Evolutionary conservation across 2,329 filamentous ascomycete genomes (phyloP).

Genomic region (Eutypella sp.): DNA sequence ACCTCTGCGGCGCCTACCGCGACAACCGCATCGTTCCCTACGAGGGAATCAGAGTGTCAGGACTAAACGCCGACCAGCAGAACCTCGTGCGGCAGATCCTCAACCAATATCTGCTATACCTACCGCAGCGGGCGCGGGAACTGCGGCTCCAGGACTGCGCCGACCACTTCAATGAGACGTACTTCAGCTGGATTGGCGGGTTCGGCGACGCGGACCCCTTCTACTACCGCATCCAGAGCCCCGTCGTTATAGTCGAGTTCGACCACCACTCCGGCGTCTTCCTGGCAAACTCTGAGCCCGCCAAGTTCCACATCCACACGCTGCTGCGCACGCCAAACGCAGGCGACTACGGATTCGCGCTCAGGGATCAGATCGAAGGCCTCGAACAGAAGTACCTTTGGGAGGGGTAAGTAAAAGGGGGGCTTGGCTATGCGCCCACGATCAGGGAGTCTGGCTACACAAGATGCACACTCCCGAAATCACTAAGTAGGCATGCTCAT

Average conservation of each 20-base stretch:
- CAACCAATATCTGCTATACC: slow-evolving; percentile 62
- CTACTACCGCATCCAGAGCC: slow-evolving; percentile 74
- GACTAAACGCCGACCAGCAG: slow-evolving; percentile 45
- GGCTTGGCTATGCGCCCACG: not conserved
- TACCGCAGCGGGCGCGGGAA: slow-evolving; percentile 51
- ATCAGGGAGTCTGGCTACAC: not conserved
- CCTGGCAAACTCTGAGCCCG: slow-evolving; percentile 65
- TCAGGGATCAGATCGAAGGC: slow-evolving; percentile 34
- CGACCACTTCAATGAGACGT: slow-evolving; percentile 61
- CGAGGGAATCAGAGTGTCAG: slow-evolving; percentile 57
- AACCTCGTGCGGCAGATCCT: slow-evolving; percentile 53
- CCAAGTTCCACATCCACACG: slow-evolving; percentile 77
- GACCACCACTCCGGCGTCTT: slow-evolving; percentile 79
- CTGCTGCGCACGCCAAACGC: slow-evolving; percentile 66
- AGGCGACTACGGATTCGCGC: slow-evolving; percentile 66
- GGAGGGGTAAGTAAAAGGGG: slow-evolving; percentile 26
- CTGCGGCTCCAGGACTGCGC: slow-evolving; percentile 51
- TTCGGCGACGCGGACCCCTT: slow-evolving; percentile 64
- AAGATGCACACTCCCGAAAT: not conserved
- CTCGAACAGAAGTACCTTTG: slow-evolving; percentile 36
- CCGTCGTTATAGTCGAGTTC: slow-evolving; percentile 70
- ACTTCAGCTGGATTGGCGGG: slow-evolving; percentile 75
- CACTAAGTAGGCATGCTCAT: not conserved
- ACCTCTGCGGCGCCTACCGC: slow-evolving; percentile 71
- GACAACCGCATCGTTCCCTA: slow-evolving; percentile 75